These are phyloP conservation scores for Mycena amicta DNA, from an alignment of 768 basidiomycete genomes.

Conservation along the genomic window DNA sequence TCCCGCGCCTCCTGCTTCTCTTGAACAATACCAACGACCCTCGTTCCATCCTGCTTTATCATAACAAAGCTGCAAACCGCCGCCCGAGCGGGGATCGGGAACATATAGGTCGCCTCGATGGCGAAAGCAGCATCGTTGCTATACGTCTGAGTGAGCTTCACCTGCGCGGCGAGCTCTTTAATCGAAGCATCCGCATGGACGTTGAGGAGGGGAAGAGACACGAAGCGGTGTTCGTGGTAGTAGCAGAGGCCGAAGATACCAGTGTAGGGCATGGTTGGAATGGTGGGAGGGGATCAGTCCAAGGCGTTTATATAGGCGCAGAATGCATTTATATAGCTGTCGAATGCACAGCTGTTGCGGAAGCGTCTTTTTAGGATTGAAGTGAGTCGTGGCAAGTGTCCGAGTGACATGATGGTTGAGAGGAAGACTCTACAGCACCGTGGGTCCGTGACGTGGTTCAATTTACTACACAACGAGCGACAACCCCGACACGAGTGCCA, in stretches of 20 bases:
- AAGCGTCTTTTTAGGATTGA: no score
- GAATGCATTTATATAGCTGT: no score
- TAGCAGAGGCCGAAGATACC: constrained; percentile 15
- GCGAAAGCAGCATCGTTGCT: constrained; percentile 14
- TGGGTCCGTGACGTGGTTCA: no score
- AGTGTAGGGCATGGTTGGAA: background rate
- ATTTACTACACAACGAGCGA: no score
- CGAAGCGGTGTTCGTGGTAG: background rate
- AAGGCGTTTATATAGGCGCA: no score
- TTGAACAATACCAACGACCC: constrained; percentile 16
- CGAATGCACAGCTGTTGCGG: no score
- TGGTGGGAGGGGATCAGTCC: background rate
- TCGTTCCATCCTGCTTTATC: constrained; percentile 21
- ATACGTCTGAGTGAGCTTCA: constrained; percentile 23
- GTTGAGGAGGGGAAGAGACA: constrained; percentile 16
- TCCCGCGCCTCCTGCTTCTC: constrained; percentile 19
- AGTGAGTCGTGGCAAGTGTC: no score
- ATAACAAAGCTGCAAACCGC: constrained; percentile 15
- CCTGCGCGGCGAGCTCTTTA: constrained; percentile 22
- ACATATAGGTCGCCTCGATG: constrained; percentile 21
- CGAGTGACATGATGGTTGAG: no score
- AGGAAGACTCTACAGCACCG: no score
- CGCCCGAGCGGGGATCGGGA: constrained; percentile 19
- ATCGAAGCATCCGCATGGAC: constrained; percentile 20
- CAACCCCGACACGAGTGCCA: no score